phyloP scores from a whole-genome alignment of 768 basidiomycete genomes.

The Lentinus tigrinus region DNA sequence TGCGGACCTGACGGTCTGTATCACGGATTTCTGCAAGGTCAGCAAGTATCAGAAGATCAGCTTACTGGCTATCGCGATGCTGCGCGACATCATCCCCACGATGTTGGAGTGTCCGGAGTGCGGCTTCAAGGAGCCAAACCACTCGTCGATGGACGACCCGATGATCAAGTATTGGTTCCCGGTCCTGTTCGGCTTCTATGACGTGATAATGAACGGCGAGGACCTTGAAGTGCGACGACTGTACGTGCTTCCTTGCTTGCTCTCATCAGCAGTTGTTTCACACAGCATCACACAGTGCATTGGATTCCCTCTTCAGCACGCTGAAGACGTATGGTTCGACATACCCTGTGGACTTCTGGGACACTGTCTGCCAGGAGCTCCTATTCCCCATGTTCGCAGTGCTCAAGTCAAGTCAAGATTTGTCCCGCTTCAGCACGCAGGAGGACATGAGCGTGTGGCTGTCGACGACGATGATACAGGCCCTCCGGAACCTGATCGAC shows the following conservation, averaged over 20 bases:
- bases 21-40: constrained; percentile 99
- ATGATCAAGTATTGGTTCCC: constrained; percentile 99
- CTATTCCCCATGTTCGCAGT: constrained; percentile 99
- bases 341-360: constrained; percentile 94
- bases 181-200: constrained; percentile 95
- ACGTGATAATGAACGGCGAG: constrained; percentile 99
- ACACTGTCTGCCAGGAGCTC: constrained; percentile 93
- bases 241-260: constrained; percentile 49
- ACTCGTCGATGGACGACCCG: constrained; percentile 60
- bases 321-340: constrained; percentile 85
- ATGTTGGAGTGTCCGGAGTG: constrained; percentile 86
- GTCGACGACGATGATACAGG: constrained; percentile 98
- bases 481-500: constrained; percentile 91
- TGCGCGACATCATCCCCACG: constrained; percentile 86
- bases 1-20: constrained; percentile 93
- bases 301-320: constrained; percentile 95
- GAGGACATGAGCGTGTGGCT: constrained; percentile 99
- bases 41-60: constrained; percentile 99
- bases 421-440: constrained; percentile 91
- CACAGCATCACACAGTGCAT: constrained; percentile 56
- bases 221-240: constrained; percentile 95
- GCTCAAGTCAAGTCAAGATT: constrained; percentile 87
- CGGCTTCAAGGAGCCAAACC: constrained; percentile 35
- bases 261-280: background rate
- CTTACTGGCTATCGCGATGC: constrained; percentile 93